phyloP scores from a whole-genome alignment of 331 rosid genomes.

The Prunus yedoensis region DNA sequence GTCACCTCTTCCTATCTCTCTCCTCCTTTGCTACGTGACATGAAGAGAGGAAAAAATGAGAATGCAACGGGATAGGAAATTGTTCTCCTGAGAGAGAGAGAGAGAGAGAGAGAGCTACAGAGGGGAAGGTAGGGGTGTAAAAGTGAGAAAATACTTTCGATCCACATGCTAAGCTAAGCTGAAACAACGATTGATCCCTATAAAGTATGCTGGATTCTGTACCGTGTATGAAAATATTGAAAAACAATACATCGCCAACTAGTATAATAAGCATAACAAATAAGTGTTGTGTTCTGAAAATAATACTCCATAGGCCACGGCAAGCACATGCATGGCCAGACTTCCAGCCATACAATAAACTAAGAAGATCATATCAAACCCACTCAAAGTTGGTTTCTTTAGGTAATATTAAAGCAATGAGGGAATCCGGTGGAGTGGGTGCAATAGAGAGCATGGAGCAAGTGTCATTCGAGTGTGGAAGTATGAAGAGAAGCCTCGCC shows the following conservation, averaged over 20 bases:
- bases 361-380: constrained; percentile 54
- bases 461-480: constrained; percentile 71
- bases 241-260: neutral
- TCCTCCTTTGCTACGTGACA: too few relatives aligned
- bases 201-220: neutral
- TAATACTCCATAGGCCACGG: neutral
- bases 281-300: neutral
- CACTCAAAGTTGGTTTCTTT: constrained; percentile 93
- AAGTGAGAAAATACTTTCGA: neutral
- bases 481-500: constrained; percentile 92
- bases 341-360: neutral
- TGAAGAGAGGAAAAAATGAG: too few relatives aligned
- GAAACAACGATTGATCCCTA: neutral
- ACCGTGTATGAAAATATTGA: neutral
- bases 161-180: neutral
- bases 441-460: constrained; percentile 78
- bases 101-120: too few relatives aligned
- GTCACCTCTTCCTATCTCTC: too few relatives aligned
- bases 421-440: constrained; percentile 67
- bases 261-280: neutral
- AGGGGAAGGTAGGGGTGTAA: too few relatives aligned
- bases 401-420: constrained; percentile 82
- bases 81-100: too few relatives aligned
- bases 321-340: neutral
- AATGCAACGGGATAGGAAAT: too few relatives aligned